Evolutionary conservation across 2,329 filamentous ascomycete genomes (phyloP).

Genomic region (Thyridium curvatum): DNA sequence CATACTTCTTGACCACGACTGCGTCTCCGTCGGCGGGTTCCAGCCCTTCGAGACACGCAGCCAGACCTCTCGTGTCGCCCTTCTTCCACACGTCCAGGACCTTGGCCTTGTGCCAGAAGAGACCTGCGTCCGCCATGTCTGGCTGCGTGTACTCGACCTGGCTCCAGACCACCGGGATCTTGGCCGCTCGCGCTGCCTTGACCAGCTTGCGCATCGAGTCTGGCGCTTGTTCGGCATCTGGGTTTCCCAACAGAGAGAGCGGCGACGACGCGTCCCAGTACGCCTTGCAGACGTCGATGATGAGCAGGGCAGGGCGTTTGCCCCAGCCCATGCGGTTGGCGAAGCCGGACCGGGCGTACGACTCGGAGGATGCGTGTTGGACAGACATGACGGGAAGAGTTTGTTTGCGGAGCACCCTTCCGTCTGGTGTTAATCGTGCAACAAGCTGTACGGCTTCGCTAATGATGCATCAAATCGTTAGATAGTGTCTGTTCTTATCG

Average conservation of each 20-base stretch:
- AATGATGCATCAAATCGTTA: too few relatives aligned
- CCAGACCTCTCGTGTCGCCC: constrained; percentile 29
- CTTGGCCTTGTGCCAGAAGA: constrained; percentile 35
- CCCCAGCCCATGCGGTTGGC: constrained; percentile 37
- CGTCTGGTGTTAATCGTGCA: too few relatives aligned
- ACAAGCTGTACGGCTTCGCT: too few relatives aligned
- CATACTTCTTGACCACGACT: constrained; percentile 34
- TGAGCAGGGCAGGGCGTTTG: constrained; percentile 29
- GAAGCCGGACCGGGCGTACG: constrained; percentile 27
- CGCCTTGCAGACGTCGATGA: constrained; percentile 40
- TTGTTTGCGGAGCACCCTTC: too few relatives aligned
- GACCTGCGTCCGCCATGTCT: constrained; percentile 36
- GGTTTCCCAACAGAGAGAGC: constrained; percentile 29
- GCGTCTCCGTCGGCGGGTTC: constrained; percentile 25
- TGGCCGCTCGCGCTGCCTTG: constrained; percentile 27
- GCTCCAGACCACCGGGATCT: constrained; percentile 35
- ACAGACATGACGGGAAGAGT: too few relatives aligned
- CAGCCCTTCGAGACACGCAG: constrained; percentile 29
- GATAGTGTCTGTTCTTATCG: too few relatives aligned
- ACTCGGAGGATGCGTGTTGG: constrained; percentile 5
- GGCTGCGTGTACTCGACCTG: constrained; percentile 32
- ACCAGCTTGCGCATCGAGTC: constrained; percentile 31
- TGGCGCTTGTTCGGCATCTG: constrained; percentile 24
- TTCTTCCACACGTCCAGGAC: constrained; percentile 31
- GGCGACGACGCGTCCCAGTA: constrained; percentile 36